Evolutionary conservation across 768 basidiomycete genomes (phyloP), one percentile per base, ranked within the genome.

Genomic region (Agaricus bisporus): DNA sequence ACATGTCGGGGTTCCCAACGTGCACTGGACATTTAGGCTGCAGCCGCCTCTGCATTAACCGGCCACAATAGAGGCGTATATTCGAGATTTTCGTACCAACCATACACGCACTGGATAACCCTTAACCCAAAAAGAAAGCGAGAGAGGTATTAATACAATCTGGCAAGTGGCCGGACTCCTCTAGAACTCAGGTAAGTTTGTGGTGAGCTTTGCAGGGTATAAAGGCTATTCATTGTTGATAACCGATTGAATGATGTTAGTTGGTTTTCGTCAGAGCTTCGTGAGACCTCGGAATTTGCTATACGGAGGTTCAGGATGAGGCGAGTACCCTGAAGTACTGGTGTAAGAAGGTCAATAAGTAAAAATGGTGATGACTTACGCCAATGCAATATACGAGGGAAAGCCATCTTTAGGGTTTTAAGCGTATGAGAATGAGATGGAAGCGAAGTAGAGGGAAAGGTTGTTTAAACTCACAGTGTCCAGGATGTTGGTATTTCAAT

Each of bases 311-410:
- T 48, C 3, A 54, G 25, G 5, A 48, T 54, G 2, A 47, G 37
- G n/a, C 52, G 52, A 8, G 52, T 12, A 5, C 44, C 52, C 52
- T 54, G 26, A 4, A 11, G 2, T 8, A 32, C 8, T 32, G 8
- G 32, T 32, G 11, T 32, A 7, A 7, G 32, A 32, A 5, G 12
- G n/a, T 37, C 14, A 28, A 22, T 7, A 20, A 26, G 37, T 37
- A 12, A 26, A 20, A 28, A 41, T 28, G 20, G 26, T n/a, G 4
- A 20, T 14, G 26, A 39, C 52, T 14, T 35, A 48, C 45, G 12
- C 52, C 41, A 17, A 38, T 54, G 32, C 45, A 48, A 47, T 54
- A 54, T 18, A 54, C 26, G 18, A 54, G 37, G 10, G 52, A 39
- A 20, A 48, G 52, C 52, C 45, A 54, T 28, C 52, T 54, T n/a